Evolutionary conservation across 805 yeast species (phyloP).

Genomic region (Grigorovia transvaalensis): DNA sequence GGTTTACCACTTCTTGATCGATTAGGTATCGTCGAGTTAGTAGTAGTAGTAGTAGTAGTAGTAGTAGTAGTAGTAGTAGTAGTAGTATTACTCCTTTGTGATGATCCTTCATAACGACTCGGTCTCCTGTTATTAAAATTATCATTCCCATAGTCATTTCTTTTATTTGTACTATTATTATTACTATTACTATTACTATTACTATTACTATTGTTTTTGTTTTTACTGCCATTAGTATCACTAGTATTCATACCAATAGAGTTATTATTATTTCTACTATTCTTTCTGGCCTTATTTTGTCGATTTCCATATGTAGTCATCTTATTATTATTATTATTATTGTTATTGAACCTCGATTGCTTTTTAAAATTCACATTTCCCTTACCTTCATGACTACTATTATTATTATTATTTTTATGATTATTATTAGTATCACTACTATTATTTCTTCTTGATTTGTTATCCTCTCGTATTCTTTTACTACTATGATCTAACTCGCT

Average conservation of each 20-base stretch:
- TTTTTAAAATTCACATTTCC: background rate
- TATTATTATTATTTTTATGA: background rate
- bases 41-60: background rate
- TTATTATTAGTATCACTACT: background rate
- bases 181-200: background rate
- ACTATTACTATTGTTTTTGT: too few relatives aligned
- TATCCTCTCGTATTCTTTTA: background rate
- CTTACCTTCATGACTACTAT: background rate
- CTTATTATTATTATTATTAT: background rate
- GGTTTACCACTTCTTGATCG: background rate
- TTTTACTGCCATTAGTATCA: too few relatives aligned
- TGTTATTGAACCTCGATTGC: background rate
- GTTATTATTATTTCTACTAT: too few relatives aligned
- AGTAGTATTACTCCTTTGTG: background rate
- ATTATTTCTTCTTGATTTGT: background rate
- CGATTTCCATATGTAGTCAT: background rate
- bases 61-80: background rate
- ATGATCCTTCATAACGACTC: constrained; percentile 4
- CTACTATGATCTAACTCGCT: background rate
- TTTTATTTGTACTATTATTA: background rate
- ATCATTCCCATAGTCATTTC: background rate
- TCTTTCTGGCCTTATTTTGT: background rate
- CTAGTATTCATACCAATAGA: too few relatives aligned
- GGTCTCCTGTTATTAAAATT: background rate
- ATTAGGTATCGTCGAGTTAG: background rate